Evolutionary conservation across 2,329 filamentous ascomycete species (phyloP), one percentile per base, ranked within the genome.

Genomic region (Venturiaceae sp.): DNA sequence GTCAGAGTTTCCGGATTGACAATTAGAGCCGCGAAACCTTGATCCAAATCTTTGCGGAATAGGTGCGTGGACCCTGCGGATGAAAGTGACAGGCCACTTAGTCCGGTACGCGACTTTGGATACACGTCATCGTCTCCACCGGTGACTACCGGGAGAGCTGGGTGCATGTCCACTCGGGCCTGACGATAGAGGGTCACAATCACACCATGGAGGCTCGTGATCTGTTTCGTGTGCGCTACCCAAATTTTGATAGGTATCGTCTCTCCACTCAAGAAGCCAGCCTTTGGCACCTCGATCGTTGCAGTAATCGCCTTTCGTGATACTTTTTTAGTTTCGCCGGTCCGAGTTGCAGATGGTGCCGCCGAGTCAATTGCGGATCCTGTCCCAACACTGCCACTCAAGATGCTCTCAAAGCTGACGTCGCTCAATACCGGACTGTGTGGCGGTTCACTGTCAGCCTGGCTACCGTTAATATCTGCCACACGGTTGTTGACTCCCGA

Each of bases 21-120:
- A 58, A 96, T 90, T 50, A 99, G 78, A 4, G 94, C 92, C 21
- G 88, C 87, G 59, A 95, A 90, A 1, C 88, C 86, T 70, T 99
- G 94, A 4, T 89, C 87, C 3, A 99, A 76, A 69, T 99, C 94
- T 70, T 97, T 97, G 57, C 94, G 87, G 69, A 96, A 97, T n/a
- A 94, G 82, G 70, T 92, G 94, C 68, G 85, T 92, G 2, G 91
- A 92, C 37, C 90, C 87, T 6, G 88, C 88, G 1, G 90, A 94
- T 1, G 89, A 90, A 41, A 97, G 78, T 1, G 92, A 95, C 30
- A 97, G 77, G 0, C 92, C 92, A 16, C 88, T 89, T 7, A 96
- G 80, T 0, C 91, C 92, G 0, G 91, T 95, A 61, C 87, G 85
- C 2, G 91, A 96, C 66, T 86, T 89, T 4, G 92, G 91, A 68